Evolutionary conservation across 805 yeast species (phyloP).

Genomic region (Candida silvatica): DNA sequence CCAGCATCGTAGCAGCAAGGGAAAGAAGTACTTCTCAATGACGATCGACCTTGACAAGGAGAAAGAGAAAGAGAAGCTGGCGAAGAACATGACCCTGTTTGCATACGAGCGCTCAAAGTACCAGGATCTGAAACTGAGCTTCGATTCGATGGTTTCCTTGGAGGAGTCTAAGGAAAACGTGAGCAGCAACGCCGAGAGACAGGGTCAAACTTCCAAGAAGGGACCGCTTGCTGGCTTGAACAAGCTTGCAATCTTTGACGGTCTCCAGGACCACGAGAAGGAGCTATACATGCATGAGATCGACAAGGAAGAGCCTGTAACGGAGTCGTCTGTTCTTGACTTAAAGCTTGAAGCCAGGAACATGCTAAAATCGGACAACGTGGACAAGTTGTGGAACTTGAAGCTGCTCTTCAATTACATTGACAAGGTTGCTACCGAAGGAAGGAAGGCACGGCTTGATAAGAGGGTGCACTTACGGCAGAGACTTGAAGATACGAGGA

Average conservation of each 20-base stretch:
- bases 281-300: slow-evolving; percentile 7
- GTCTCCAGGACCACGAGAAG: slow-evolving; percentile 16
- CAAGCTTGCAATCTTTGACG: slow-evolving; percentile 12
- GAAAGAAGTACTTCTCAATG: slow-evolving; percentile 42
- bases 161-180: slow-evolving; percentile 2
- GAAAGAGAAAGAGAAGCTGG: slow-evolving; percentile 28
- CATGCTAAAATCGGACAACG: slow-evolving; percentile 31
- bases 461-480: too few species aligned
- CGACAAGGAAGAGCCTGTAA: slow-evolving; percentile 8
- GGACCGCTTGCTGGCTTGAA: slow-evolving; percentile 9
- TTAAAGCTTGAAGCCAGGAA: slow-evolving; percentile 41
- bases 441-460: slow-evolving; percentile 1
- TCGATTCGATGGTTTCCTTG: slow-evolving; percentile 7
- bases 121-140: slow-evolving; percentile 19
- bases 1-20: too few species aligned
- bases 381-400: slow-evolving; percentile 59
- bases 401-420: slow-evolving; percentile 53
- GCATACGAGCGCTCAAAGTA: slow-evolving; percentile 40
- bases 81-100: slow-evolving; percentile 36
- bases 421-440: slow-evolving; percentile 27
- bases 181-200: neutral
- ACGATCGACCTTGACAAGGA: slow-evolving; percentile 27
- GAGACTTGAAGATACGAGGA: neutral
- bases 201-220: neutral
- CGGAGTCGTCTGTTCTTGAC: slow-evolving; percentile 42